Conservation (phyloP, 192 early-diverging fungal species). For the Podila verticillata region DNA sequence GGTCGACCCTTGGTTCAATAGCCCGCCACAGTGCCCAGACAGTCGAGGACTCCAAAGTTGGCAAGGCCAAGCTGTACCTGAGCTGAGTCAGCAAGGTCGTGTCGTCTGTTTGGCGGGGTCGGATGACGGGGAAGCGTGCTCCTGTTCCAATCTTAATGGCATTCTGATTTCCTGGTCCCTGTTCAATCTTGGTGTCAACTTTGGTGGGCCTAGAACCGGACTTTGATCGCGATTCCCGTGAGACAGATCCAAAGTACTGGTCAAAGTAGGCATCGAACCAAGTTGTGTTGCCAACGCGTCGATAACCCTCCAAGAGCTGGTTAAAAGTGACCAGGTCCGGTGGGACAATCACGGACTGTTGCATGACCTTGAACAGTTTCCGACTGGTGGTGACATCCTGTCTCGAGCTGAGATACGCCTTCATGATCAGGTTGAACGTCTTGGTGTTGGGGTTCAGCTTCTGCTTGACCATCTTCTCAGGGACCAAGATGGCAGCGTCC, state of each 20-base stretch:
- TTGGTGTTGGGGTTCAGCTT: constrained; percentile 39
- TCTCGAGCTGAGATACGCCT: constrained; percentile 25
- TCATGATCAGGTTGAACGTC: constrained; percentile 52
- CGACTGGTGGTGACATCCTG: constrained; percentile 20
- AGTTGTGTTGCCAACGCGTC: constrained; percentile 24
- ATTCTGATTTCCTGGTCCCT: not conserved
- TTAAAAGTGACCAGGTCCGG: constrained; percentile 45
- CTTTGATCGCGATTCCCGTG: not conserved
- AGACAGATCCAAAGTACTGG: constrained; percentile 15
- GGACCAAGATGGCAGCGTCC: constrained; percentile 24
- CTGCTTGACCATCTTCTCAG: constrained; percentile 45
- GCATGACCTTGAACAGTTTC: constrained; percentile 31
- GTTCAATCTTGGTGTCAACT: not conserved
- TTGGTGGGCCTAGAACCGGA: too few relatives aligned
- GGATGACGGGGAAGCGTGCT: not conserved
- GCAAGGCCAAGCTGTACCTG: constrained; percentile 25
- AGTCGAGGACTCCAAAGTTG: constrained; percentile 11
- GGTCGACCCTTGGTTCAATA: constrained; percentile 1
- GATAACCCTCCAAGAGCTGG: constrained; percentile 41
- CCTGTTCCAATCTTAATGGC: not conserved
- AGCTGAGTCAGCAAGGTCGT: constrained; percentile 37
- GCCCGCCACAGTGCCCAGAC: constrained; percentile 35
- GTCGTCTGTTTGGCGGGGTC: constrained; percentile 23
- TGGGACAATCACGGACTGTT: constrained; percentile 11
- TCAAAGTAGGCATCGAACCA: constrained; percentile 50